A percentile compares a stretch with the other conserved stretches of the same genome.
These are phyloP conservation scores for Acanthamoeba lugdunensis DNA, from an alignment of 208 protist species.

Conservation along the genomic window DNA sequence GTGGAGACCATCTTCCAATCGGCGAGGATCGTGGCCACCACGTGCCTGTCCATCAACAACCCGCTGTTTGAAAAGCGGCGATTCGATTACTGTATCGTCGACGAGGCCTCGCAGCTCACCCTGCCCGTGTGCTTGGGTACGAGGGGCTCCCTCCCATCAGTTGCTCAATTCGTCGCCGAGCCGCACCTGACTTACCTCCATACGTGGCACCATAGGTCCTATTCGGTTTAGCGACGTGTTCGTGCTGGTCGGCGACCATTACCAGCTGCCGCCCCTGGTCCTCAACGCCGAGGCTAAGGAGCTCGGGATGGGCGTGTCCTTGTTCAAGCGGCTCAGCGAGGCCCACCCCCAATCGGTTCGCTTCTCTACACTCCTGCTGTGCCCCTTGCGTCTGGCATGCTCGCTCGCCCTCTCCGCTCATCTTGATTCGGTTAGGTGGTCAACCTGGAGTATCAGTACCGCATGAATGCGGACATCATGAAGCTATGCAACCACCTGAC, in stretches of 20 bases:
- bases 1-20: constrained; percentile 68
- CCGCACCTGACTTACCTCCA: not conserved
- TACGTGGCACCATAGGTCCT: not conserved
- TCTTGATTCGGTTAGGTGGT: constrained; percentile 60
- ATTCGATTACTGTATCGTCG: constrained; percentile 89
- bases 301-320: constrained; percentile 78
- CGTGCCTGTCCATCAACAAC: constrained; percentile 83
- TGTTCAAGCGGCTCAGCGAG: constrained; percentile 85
- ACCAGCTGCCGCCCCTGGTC: constrained; percentile 86
- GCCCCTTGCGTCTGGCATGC: not conserved
- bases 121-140: constrained; percentile 83
- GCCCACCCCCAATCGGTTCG: constrained; percentile 79
- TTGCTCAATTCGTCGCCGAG: no score
- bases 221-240: constrained; percentile 67
- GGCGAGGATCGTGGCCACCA: constrained; percentile 81
- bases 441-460: constrained; percentile 85
- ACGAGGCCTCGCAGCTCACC: constrained; percentile 87
- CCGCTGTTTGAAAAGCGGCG: constrained; percentile 76
- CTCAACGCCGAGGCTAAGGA: constrained; percentile 78
- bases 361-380: not conserved
- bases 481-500: constrained; percentile 85
- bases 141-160: not conserved
- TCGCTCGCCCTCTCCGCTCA: not conserved
- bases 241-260: constrained; percentile 83
- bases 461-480: constrained; percentile 88